These are phyloP conservation scores for Leucosporidium yakuticum DNA, from an alignment of 768 basidiomycete species.

Conservation along the genomic window DNA sequence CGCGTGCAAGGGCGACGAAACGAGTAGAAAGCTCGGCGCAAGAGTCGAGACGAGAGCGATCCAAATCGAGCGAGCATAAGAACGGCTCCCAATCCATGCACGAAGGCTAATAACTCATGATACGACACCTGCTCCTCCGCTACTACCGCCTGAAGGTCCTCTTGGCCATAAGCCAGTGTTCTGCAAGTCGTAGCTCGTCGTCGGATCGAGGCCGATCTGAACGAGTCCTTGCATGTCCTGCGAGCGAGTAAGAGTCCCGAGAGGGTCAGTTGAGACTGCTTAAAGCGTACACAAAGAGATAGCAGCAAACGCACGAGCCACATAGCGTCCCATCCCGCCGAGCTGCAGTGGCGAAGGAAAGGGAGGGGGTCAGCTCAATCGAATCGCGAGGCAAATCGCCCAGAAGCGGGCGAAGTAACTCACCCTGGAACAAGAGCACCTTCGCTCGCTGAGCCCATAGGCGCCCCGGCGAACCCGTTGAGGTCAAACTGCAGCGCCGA, in stretches of 20 bases:
- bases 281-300: background rate
- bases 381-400: background rate
- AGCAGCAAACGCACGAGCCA: background rate
- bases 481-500: no score
- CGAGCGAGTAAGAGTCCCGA: background rate
- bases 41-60: no score
- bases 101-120: no score
- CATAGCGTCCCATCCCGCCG: background rate
- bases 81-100: no score
- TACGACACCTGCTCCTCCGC: no score
- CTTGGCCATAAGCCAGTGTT: background rate
- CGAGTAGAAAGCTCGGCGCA: no score
- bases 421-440: background rate
- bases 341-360: background rate
- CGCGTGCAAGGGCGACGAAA: no score
- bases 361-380: background rate
- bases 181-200: background rate
- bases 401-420: background rate
- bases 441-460: background rate
- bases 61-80: no score
- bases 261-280: background rate
- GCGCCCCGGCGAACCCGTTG: background rate
- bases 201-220: background rate
- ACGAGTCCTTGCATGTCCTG: constrained; percentile 1
- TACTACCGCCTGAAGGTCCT: no score